phyloP scores from a whole-genome alignment of 1,139 yeast genomes.

The Nadsonia starkeyi-henricii region DNA sequence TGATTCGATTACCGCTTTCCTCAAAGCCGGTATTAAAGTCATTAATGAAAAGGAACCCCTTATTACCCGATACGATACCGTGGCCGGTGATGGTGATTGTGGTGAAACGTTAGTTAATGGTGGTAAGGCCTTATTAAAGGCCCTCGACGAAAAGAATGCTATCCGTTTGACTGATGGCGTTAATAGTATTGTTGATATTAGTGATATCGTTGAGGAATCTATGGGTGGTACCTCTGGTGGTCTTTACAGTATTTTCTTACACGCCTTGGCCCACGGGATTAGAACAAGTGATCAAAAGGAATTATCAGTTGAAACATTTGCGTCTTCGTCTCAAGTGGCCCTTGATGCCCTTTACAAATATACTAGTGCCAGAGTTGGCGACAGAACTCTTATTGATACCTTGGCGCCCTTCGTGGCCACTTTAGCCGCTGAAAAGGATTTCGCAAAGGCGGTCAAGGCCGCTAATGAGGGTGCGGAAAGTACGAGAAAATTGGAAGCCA shows the following conservation, averaged over 20 bases:
- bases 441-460: constrained; percentile 47
- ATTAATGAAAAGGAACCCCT: constrained; percentile 52
- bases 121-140: constrained; percentile 53
- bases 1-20: constrained; percentile 24
- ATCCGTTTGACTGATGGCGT: constrained; percentile 37
- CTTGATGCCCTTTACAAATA: constrained; percentile 56
- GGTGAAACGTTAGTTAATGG: constrained; percentile 84
- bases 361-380: constrained; percentile 83
- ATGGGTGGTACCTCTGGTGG: constrained; percentile 99
- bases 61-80: constrained; percentile 72
- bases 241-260: constrained; percentile 66
- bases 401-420: constrained; percentile 72
- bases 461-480: constrained; percentile 65
- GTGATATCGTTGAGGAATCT: constrained; percentile 68
- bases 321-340: constrained; percentile 37
- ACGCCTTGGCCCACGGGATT: constrained; percentile 47
- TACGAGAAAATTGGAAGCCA: constrained; percentile 64
- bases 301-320: constrained; percentile 26
- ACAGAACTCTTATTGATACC: constrained; percentile 78
- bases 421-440: constrained; percentile 35
- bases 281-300: constrained; percentile 17
- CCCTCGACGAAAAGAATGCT: constrained; percentile 21
- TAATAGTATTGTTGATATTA: constrained; percentile 43
- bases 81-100: constrained; percentile 95
- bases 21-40: constrained; percentile 38